phyloP scores from a whole-genome alignment of 129 eudicot species.

The Pittosporum tobira region DNA sequence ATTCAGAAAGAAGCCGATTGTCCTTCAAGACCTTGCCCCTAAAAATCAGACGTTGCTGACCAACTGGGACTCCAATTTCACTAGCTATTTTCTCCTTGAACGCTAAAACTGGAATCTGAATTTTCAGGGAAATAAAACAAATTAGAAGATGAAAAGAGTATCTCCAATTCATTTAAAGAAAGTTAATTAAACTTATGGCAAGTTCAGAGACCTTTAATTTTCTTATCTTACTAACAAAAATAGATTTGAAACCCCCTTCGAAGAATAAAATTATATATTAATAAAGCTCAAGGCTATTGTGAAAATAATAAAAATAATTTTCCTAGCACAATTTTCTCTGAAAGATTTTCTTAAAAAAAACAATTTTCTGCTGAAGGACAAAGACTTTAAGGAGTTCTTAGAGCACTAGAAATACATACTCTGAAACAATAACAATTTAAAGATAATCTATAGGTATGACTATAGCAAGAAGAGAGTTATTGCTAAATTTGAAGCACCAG shows the following conservation, averaged over 20 bases:
- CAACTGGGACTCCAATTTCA: constrained; percentile 81
- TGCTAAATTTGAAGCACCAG: background rate
- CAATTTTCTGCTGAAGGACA: background rate
- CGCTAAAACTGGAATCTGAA: constrained; percentile 64
- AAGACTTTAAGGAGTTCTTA: background rate
- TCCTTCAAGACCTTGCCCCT: constrained; percentile 97
- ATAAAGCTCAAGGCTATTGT: no score
- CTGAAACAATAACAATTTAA: background rate
- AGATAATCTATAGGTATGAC: background rate
- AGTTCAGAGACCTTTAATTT: background rate
- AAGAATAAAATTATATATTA: no score
- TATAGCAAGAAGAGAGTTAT: background rate
- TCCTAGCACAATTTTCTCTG: background rate
- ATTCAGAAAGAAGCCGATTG: constrained; percentile 71
- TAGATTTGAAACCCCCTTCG: no score
- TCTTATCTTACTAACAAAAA: no score
- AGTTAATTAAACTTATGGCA: background rate
- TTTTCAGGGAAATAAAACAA: background rate
- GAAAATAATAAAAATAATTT: no score
- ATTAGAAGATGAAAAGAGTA: background rate
- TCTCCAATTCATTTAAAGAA: background rate
- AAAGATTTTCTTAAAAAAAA: background rate
- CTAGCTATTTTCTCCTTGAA: constrained; percentile 80
- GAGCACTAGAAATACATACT: background rate
- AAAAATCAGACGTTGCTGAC: constrained; percentile 78